A percentile compares a stretch with the other conserved stretches of the same genome.
Conservation (phyloP, 2,329 filamentous ascomycete species). For the Colletotrichum sp. region DNA sequence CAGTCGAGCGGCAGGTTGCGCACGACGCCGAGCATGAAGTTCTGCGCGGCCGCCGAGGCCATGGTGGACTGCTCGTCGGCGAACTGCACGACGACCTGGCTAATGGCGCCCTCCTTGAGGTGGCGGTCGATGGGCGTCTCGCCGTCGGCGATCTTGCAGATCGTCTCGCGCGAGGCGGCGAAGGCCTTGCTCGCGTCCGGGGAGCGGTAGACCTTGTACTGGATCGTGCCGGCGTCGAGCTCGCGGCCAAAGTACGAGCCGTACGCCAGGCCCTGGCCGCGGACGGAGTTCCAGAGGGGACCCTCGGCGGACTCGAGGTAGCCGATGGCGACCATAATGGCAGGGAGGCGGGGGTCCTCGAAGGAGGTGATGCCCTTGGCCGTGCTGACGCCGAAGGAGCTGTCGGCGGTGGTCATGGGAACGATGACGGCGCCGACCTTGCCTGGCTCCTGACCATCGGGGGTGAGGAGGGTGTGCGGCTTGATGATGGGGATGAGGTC, state of each 20-base stretch:
- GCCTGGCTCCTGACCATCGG: conserved; percentile 77
- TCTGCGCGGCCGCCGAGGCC: conserved; percentile 79
- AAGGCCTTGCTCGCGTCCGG: conserved; percentile 91
- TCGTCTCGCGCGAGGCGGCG: conserved; percentile 74
- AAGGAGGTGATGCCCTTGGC: conserved; percentile 77
- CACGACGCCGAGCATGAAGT: conserved; percentile 83
- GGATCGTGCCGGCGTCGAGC: conserved; percentile 78
- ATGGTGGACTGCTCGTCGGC: conserved; percentile 91
- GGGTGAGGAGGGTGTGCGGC: conserved; percentile 73
- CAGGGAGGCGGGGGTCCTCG: conserved; percentile 78
- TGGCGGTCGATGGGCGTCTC: conserved; percentile 76
- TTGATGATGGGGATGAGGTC: conserved; percentile 72
- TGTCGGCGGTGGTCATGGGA: conserved; percentile 91
- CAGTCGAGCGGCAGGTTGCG: conserved; percentile 78
- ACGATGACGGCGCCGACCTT: conserved; percentile 77
- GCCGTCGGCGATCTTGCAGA: conserved; percentile 77
- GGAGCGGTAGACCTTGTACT: conserved; percentile 88
- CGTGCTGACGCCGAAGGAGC: conserved; percentile 83
- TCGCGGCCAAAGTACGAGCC: conserved; percentile 81
- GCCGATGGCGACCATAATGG: conserved; percentile 84
- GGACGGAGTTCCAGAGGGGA: conserved; percentile 90
- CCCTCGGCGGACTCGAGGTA: conserved; percentile 95
- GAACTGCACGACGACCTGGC: conserved; percentile 83
- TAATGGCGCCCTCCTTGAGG: conserved; percentile 88
- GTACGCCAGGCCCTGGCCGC: conserved; percentile 92